These are phyloP conservation scores for Polyplosphaeria fusca DNA, from an alignment of 495 filamentous ascomycete species.

Conservation along the genomic window DNA sequence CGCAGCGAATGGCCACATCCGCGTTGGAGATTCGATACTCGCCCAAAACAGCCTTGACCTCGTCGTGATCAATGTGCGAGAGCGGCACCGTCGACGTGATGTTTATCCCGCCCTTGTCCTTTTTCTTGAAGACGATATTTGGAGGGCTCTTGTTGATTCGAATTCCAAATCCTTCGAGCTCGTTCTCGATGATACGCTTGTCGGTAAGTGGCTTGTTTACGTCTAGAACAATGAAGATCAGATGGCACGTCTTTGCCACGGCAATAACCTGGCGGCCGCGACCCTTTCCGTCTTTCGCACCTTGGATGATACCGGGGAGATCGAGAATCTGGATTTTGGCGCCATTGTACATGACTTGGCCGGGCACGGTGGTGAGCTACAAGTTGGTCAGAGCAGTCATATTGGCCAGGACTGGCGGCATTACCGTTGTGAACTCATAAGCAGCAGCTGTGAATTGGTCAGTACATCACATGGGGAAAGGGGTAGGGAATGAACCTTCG, in stretches of 20 bases:
- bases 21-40: conserved; percentile 97
- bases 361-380: conserved; percentile 85
- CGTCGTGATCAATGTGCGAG: conserved; percentile 88
- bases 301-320: conserved; percentile 97
- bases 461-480: neutral
- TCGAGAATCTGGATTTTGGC: conserved; percentile 98
- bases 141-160: conserved; percentile 95
- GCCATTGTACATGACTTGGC: conserved; percentile 94
- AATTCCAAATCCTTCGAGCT: conserved; percentile 96
- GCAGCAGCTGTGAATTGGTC: conserved; percentile 62
- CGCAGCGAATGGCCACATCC: conserved; percentile 96
- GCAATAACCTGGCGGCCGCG: conserved; percentile 98
- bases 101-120: conserved; percentile 94
- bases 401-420: neutral
- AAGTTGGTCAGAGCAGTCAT: conserved; percentile 19
- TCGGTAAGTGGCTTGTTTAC: conserved; percentile 98
- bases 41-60: conserved; percentile 95
- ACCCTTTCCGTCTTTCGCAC: conserved; percentile 97
- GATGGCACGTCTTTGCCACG: conserved; percentile 95
- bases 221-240: conserved; percentile 98
- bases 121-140: conserved; percentile 98
- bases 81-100: conserved; percentile 91
- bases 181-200: conserved; percentile 94
- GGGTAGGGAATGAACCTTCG: conserved; percentile 54
- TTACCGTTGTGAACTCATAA: conserved; percentile 89